phyloP scores from a whole-genome alignment of 345 rosid species.

The Punica granatum region DNA sequence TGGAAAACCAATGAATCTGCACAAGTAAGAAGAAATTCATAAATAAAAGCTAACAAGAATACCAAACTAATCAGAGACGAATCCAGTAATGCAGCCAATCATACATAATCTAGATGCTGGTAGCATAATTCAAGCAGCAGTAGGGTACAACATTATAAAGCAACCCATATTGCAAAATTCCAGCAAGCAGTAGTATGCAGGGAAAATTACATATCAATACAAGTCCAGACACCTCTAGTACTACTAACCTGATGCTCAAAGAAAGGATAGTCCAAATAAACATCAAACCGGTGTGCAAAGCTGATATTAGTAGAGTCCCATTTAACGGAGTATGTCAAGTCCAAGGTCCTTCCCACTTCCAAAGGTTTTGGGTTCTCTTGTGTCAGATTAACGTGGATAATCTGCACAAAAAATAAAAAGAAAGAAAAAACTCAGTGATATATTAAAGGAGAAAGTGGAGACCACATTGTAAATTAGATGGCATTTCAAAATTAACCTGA shows the following conservation, averaged over 20 bases:
- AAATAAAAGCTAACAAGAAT: neutral
- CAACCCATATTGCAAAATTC: neutral
- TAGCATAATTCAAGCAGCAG: neutral
- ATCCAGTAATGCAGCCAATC: neutral
- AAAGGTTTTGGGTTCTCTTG: conserved; percentile 73
- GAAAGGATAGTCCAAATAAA: conserved; percentile 87
- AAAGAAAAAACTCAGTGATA: neutral
- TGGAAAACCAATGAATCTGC: conserved; percentile 98
- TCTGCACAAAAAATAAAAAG: conserved; percentile 42
- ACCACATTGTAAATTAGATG: neutral
- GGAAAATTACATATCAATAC: neutral
- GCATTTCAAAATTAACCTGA: conserved; percentile 43
- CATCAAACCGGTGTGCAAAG: conserved; percentile 87
- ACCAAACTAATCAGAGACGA: neutral
- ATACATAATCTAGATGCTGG: conserved; percentile 1
- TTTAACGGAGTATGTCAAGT: conserved; percentile 81
- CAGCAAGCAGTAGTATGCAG: neutral
- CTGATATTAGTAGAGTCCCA: conserved; percentile 63
- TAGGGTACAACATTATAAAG: too few relatives aligned
- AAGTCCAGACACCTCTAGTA: neutral
- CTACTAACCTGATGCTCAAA: conserved; percentile 84
- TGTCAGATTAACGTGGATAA: conserved; percentile 80
- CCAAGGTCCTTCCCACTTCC: conserved; percentile 54
- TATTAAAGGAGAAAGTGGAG: conserved; percentile 6
- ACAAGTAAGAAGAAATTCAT: conserved; percentile 11